A percentile compares a stretch with the other conserved stretches of the same genome.
These are phyloP conservation scores for Panicum hallii DNA, from an alignment of 202 grass and related monocot genomes.

Conservation along the genomic window DNA sequence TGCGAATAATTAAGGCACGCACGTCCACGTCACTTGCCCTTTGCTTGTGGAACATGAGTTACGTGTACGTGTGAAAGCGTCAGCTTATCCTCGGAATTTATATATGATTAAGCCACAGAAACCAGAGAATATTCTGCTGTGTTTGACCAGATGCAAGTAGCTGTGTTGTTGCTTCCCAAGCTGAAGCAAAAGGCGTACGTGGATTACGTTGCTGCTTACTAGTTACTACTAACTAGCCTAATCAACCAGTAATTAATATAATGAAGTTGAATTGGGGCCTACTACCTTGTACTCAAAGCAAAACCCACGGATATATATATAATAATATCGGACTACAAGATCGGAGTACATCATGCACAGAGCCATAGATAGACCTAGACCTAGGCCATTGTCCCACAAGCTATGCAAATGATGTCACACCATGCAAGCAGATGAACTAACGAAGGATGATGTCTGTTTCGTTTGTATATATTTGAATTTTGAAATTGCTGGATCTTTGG, in stretches of 20 bases:
- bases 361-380: no score
- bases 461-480: neutral
- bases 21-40: neutral
- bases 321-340: neutral
- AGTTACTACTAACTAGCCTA: neutral
- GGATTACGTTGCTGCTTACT: neutral
- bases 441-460: neutral
- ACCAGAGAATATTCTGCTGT: neutral
- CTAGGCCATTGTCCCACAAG: slow-evolving; percentile 28
- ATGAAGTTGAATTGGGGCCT: slow-evolving; percentile 17
- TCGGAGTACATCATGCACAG: neutral
- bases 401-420: slow-evolving; percentile 37
- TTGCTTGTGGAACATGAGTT: slow-evolving; percentile 37
- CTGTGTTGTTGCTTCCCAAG: slow-evolving; percentile 38
- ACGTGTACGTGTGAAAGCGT: slow-evolving; percentile 36
- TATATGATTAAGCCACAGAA: neutral
- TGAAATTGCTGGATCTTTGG: neutral
- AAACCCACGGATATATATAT: neutral
- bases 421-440: neutral
- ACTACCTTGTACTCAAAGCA: slow-evolving; percentile 32
- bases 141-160: slow-evolving; percentile 15
- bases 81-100: slow-evolving; percentile 11
- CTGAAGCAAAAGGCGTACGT: slow-evolving; percentile 31
- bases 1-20: no score
- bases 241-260: neutral